Evolutionary conservation across 108 stramenopile genomes (phyloP).

Genomic region (Discostella pseudostelligera): DNA sequence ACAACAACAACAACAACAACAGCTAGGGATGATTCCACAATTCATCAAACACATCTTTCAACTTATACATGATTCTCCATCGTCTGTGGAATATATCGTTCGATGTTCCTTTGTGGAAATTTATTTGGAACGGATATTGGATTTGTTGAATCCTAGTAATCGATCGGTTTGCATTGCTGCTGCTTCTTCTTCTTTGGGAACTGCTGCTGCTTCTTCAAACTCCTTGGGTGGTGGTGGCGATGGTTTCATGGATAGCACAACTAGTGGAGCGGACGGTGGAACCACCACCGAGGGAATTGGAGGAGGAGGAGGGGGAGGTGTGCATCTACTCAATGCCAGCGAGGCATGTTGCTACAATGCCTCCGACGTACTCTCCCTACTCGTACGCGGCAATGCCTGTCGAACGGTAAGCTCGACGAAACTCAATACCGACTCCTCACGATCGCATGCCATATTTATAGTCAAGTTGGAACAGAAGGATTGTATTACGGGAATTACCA

Average conservation of each 20-base stretch:
- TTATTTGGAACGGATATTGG: constrained; percentile 90
- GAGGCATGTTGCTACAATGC: constrained; percentile 74
- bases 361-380: constrained; percentile 68
- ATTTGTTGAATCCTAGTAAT: constrained; percentile 78
- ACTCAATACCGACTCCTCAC: constrained; percentile 79
- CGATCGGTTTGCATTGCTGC: constrained; percentile 26
- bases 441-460: constrained; percentile 85
- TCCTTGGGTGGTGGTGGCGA: constrained; percentile 2
- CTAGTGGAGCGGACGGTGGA: too few relatives aligned
- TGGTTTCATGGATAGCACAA: too few relatives aligned
- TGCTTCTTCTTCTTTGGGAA: not conserved
- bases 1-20: too few relatives aligned
- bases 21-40: constrained; percentile 79
- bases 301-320: constrained; percentile 31
- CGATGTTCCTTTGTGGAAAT: constrained; percentile 94
- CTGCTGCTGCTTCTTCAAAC: not conserved
- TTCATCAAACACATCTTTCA: constrained; percentile 62
- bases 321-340: constrained; percentile 45
- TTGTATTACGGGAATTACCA: constrained; percentile 41
- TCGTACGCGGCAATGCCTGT: constrained; percentile 74
- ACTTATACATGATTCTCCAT: constrained; percentile 44
- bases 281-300: too few relatives aligned
- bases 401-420: constrained; percentile 73
- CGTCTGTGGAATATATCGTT: constrained; percentile 65
- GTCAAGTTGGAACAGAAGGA: constrained; percentile 70